Evolutionary conservation across 2,329 filamentous ascomycete species (phyloP), one percentile per base, ranked within the genome.

Genomic region (Magnaporthiopsis rhizophila): DNA sequence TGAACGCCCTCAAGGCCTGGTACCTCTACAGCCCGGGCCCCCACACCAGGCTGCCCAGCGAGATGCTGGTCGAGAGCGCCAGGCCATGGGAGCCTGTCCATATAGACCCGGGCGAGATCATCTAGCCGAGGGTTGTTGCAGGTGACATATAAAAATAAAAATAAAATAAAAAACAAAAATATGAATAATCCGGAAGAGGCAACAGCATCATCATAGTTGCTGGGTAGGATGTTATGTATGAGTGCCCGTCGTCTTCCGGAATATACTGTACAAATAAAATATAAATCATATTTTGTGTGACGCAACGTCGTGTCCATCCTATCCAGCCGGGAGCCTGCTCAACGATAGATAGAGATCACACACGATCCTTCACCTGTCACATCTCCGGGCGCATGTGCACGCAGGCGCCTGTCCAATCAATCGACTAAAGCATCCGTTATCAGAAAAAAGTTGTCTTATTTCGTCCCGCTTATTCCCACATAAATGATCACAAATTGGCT

Each of bases 1-100:
- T 96, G 72, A 88, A 89, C 67, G 88, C 92, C 24, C 81, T 99
- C 72, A 96, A 97, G 82, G 83, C 89, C 7, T 99, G 95, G 95
- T 99, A 99, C 77, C 81, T 99, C 63, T 99, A 99, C 80, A 93
- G 88, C 74, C 94, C 95, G 34, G 81, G 83, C 64, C 78, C 81
- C 69, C 78, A 85, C 68, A 83, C 86, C 62, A 82, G 83, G 65
- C 80, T 91, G 66, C 89, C 89, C 30, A 91, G 89, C 73, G 87
- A 90, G 68, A 89, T 85, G 79, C 81, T 89, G 69, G 80, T 82
- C 64, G 80, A 85, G 67, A 82, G 80, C 60, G 85, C 86, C 58
- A 78, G 78, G 71, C 80, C 83, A 6, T 91, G 88, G 88, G 84
- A 83, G 76, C 85, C 88, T 2, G 84, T 83, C 63, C 80, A 90